Base-by-base conservation (phyloP, 768 basidiomycete genomes). In the Collybiopsis luxurians region DNA sequence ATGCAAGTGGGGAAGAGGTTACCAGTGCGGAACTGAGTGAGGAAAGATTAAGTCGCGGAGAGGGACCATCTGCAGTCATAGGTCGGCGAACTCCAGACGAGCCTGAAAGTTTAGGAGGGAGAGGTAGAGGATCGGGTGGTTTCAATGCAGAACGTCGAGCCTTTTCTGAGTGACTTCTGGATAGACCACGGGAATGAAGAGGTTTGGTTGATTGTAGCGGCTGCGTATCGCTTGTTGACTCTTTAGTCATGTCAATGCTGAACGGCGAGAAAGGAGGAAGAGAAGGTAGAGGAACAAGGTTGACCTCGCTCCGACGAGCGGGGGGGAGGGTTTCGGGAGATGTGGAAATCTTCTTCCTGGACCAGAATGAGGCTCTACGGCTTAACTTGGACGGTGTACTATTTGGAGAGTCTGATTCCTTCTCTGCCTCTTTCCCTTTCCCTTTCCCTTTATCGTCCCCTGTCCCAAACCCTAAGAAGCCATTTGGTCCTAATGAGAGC, bases 281-380 rank as follows among this genome's bases (percentile, higher is more conserved):
- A 15, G 69, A 61, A 24, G 75, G 76, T 31, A 79, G 71, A 1
- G 71, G 63, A 27, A 73, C 64, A 59, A 73, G 68, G 44, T 38
- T 46, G 17, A 38, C 38, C 30, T 55, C 44, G 19, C 45, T 55
- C 47, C 40, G 31, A 30, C 43, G 53, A 55, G 45, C 34, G 5
- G 45, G 28, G 13, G 36, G 40, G n/a, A 38, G 34, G 11, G 43
- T 13, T 2, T 61, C 46, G 19, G 59, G 59, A 7, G 68, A 65
- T 23, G 67, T 60, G 15, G 68, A 59, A 7, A 39, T 17, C 57
- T 81, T 76, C 69, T 76, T 84, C 57, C 81, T 79, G 10, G 72
- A 74, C 87, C 87, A 90, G 63, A 89, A 89, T 5, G 89, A 90
- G 10, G 83, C 64, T 66, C 82, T 83, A 50, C 86, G 81, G 11